Evolutionary conservation across 2,329 filamentous ascomycete species (phyloP).

Genomic region (Colletotrichum sp.): DNA sequence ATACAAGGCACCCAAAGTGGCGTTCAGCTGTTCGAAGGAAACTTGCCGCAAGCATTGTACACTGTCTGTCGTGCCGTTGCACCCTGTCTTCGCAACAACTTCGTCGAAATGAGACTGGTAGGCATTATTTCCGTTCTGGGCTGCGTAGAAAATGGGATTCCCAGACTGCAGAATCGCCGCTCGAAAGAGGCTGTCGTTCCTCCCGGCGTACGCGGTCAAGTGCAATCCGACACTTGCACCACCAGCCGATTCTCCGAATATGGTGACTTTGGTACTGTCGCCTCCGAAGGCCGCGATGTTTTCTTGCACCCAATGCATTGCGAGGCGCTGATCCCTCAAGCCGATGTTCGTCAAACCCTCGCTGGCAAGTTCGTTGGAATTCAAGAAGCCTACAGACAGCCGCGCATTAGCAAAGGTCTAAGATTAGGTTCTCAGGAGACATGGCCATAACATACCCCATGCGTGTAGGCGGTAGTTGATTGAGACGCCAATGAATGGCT

Average conservation of each 20-base stretch:
- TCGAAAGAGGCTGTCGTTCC: neutral
- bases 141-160: neutral
- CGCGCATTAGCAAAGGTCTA: neutral
- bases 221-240: conserved; percentile 33
- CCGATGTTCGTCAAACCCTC: neutral
- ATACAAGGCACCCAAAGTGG: neutral
- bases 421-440: conserved; percentile 42
- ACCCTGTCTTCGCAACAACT: neutral
- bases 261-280: conserved; percentile 32
- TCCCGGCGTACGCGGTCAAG: neutral
- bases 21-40: neutral
- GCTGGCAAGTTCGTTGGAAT: neutral
- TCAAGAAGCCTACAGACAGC: neutral
- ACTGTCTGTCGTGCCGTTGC: neutral
- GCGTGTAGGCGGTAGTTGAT: conserved; percentile 41
- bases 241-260: conserved; percentile 48
- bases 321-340: conserved; percentile 37
- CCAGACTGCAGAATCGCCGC: neutral
- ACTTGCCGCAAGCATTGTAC: neutral
- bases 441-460: conserved; percentile 39
- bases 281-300: conserved; percentile 38
- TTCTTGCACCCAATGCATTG: conserved; percentile 35
- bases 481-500: conserved; percentile 50
- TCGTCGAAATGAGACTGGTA: neutral
- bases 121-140: neutral